Base-by-base conservation (phyloP, 1,284 basidiomycete genomes). In the Fistulinella staudtii region DNA sequence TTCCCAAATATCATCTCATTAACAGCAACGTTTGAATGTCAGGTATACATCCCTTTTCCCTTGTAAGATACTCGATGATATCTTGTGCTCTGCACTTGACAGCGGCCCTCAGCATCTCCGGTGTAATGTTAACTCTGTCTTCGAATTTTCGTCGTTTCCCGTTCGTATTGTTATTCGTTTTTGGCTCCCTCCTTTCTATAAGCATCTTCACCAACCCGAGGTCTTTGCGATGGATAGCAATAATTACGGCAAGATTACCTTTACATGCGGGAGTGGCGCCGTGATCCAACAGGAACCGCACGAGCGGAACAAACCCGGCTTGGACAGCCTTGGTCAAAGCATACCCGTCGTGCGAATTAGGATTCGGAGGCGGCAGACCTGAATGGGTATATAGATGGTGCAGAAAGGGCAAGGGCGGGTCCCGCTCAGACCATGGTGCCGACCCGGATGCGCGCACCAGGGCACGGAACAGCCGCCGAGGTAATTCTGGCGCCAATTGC, bases 251-350 rank as follows among this genome's bases (percentile, higher is more conserved):
- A 22, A 92, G 65, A 18, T 71, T 73, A 9, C 75, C 60, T 54
- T 84, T 85, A 50, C 67, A 66, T 10, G 59, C 57, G 0, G 91
- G 89, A 4, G 81, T 81, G 0, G 89, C 91, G 3, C 80, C 85
- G n/a, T 80, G 68, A 2, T 70, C 66, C 36, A 94, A 76, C 7
- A 94, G 71, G 50, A 86, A 84, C 30, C 65, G 69, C 3, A 91
- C 71, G 5, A 93, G 75, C 2, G 80, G 79, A 0, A 73, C 53
- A 52, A 83, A 83, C 11, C 71, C 69, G 0, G 76, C 79, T 36
- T 82, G 72, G 0, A 90, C 86, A 2, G 90, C 87, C 47, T 79
- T 81, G 8, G 80, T 80, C 24, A 94, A 75, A 0, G 85, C 81
- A 55, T 92, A 93, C 1, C 89, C 90, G 2, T 78, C 72, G 61